Base-by-base conservation (phyloP, 148 eudicot genomes). In the Heliamphora exappendiculata region DNA sequence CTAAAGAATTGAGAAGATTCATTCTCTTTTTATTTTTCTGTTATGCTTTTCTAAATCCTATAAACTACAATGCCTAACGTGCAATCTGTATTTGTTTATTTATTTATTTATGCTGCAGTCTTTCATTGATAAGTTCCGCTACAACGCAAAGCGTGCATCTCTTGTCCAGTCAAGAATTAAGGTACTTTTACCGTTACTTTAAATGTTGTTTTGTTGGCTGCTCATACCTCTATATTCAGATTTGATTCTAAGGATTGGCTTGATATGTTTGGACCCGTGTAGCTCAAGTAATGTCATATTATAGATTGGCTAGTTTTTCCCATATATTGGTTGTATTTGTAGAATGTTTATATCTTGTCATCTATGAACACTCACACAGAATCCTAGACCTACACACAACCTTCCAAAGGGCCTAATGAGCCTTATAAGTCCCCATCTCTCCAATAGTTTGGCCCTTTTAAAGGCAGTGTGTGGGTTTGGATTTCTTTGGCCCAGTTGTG, bases 131-230 rank as follows among this genome's bases (percentile, higher is more conserved):
- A 96, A 96, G 80, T 96, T 96, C 65, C 94, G 99, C 58, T 96
- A 89, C 85, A 96, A 96, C 82, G 99, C 99, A 57, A 96, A 96
- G 90, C 98, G 99, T 78, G 99, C 99, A 47, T 93, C 99, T 57
- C 99, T 96, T 79, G 99, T 96, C 77, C 99, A 96, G 82, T 96
- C 99, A 63, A 89, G 99, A 86, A 96, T 96, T 77, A 96, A 96
- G 96, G 99, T 96, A 79, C 75, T 60, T 49, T 69, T 73, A 24
- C 68, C 76, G 54, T 29, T 62, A 66, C 22, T 45, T 19, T 19
- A 13, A 54, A 14, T 24, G 63, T 47, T 7, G 4, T 34, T 14
- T 49, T 80, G 69, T 60, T 3, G 3, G 64, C 76, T 60, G 70
- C 39, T 78, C 13, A 29, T 67, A 58, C 58, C 39, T n/a, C 34